A percentile compares a stretch with the other conserved stretches of the same genome.
These are phyloP conservation scores for Chaetomidium leptoderma DNA, from an alignment of 495 filamentous ascomycete species.

Conservation along the genomic window DNA sequence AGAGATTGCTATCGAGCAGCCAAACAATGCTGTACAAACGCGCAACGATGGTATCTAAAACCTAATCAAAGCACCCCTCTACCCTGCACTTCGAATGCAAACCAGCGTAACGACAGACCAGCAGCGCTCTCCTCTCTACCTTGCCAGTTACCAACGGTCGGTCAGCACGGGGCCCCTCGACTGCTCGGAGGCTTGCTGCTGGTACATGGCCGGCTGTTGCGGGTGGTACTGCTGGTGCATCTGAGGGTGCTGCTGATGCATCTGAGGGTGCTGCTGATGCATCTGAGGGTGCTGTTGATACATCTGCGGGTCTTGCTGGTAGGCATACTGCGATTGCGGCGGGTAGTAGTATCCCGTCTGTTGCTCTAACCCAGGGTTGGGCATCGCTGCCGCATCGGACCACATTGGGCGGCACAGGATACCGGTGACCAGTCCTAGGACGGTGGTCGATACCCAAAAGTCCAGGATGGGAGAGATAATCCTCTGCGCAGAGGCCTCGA, in stretches of 20 bases:
- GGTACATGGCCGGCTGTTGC: not conserved
- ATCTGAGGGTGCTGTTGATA: not conserved
- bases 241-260: not conserved
- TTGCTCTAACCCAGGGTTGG: not conserved
- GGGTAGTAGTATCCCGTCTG: not conserved
- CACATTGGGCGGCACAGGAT: constrained; percentile 13
- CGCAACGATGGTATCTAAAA: no score
- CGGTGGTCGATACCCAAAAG: constrained; percentile 3
- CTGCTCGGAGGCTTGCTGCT: no score
- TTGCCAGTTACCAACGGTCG: no score
- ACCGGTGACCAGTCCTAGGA: constrained; percentile 8
- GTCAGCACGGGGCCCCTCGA: no score
- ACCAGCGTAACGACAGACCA: no score
- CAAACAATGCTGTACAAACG: no score
- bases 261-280: not conserved
- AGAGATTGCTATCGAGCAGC: no score
- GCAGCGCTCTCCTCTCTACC: no score
- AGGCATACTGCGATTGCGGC: not conserved
- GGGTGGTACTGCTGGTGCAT: not conserved
- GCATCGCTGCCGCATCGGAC: constrained; percentile 8
- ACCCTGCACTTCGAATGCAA: no score
- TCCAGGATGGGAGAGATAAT: constrained; percentile 14
- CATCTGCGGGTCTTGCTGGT: not conserved
- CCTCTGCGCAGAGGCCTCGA: not conserved
- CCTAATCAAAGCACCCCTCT: no score